These are phyloP conservation scores for Chlorella ohadii DNA, from an alignment of 139 green algal species.

Conservation along the genomic window DNA sequence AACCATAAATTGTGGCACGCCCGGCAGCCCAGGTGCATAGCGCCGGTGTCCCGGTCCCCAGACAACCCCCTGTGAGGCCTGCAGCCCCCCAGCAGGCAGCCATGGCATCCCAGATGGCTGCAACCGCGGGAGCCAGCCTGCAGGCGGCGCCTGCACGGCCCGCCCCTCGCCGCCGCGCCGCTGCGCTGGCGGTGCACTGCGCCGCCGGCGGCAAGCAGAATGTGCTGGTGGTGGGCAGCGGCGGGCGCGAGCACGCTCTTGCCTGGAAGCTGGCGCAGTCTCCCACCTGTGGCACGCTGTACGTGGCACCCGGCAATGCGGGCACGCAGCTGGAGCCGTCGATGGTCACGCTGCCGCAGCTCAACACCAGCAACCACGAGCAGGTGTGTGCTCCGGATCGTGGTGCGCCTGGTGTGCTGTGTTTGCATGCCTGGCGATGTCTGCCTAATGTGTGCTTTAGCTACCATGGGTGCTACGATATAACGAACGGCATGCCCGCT, in stretches of 20 bases:
- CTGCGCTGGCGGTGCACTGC: neutral
- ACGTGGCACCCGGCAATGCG: slow-evolving; percentile 86
- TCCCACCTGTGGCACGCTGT: slow-evolving; percentile 66
- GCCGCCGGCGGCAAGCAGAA: slow-evolving; percentile 55
- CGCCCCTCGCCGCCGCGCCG: neutral
- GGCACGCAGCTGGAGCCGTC: slow-evolving; percentile 76
- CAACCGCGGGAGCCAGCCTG: neutral
- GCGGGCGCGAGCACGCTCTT: slow-evolving; percentile 91
- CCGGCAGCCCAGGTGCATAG: too few relatives aligned
- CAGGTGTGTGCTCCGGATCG: slow-evolving; percentile 39
- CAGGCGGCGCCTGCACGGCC: neutral
- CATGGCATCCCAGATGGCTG: neutral
- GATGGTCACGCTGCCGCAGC: slow-evolving; percentile 53
- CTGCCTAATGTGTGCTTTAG: too few relatives aligned
- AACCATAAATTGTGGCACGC: too few relatives aligned
- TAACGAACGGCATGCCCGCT: too few relatives aligned
- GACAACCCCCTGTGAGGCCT: too few relatives aligned
- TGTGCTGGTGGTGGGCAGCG: slow-evolving; percentile 88
- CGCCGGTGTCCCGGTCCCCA: too few relatives aligned
- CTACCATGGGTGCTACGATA: too few relatives aligned
- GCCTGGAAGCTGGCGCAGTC: slow-evolving; percentile 89
- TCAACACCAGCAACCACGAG: slow-evolving; percentile 62
- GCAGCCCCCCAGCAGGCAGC: neutral
- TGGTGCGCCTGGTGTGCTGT: too few relatives aligned
- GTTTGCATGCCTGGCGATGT: too few relatives aligned